A percentile compares a stretch with the other conserved stretches of the same genome.
Evolutionary conservation across 768 basidiomycete genomes (phyloP).

Genomic region (Myochromella boudieri): DNA sequence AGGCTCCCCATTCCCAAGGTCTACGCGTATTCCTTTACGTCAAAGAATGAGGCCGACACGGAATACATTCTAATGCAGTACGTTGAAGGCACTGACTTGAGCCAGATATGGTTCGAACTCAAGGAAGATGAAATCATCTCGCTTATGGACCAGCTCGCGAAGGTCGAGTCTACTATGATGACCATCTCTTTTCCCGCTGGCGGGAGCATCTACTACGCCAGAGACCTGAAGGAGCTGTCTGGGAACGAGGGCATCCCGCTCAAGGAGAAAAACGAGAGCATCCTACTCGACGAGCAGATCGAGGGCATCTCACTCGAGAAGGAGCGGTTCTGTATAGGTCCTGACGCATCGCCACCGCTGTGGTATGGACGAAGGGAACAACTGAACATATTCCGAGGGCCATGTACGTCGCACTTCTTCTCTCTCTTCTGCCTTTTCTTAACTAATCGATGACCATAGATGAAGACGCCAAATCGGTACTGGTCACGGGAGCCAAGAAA

Average conservation of each 20-base stretch:
- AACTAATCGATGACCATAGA: constrained; percentile 21
- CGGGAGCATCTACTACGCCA: constrained; percentile 38
- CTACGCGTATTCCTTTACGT: constrained; percentile 27
- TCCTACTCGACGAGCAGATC: too few species aligned
- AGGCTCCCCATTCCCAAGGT: constrained; percentile 30
- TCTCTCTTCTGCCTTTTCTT: constrained; percentile 11
- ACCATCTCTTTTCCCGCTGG: constrained; percentile 41
- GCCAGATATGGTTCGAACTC: constrained; percentile 31
- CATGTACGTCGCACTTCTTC: constrained; percentile 23
- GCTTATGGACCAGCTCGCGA: constrained; percentile 33
- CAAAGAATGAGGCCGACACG: constrained; percentile 26
- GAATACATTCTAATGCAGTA: constrained; percentile 39
- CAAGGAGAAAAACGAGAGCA: constrained; percentile 6
- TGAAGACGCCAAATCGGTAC: constrained; percentile 22
- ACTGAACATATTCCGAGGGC: constrained; percentile 19
- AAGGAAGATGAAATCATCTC: constrained; percentile 30
- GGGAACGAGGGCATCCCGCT: constrained; percentile 20
- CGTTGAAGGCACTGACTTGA: constrained; percentile 31
- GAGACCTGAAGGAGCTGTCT: constrained; percentile 36
- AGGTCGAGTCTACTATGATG: constrained; percentile 42
- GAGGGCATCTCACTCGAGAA: constrained; percentile 16
- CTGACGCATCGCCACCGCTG: constrained; percentile 22
- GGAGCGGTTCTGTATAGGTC: constrained; percentile 30
- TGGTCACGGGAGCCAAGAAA: constrained; percentile 25
- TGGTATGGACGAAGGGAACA: constrained; percentile 25